These are phyloP conservation scores for Cladosporium velox DNA, from an alignment of 2,329 filamentous ascomycete species.

Conservation along the genomic window DNA sequence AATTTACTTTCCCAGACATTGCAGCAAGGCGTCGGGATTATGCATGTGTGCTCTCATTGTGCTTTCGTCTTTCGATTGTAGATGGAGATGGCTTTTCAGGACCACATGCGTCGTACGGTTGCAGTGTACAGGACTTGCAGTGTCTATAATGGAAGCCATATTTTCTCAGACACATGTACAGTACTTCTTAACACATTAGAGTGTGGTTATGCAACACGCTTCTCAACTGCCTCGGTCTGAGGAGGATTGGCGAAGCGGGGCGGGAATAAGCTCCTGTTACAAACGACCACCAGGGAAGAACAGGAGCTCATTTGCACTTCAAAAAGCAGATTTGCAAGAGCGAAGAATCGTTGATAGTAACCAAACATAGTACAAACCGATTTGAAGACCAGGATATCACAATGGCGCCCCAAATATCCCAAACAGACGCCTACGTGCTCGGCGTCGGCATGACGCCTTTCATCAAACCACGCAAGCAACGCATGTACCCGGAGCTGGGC, in stretches of 20 bases:
- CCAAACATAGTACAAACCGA: not conserved
- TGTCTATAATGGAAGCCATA: not conserved
- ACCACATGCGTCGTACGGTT: not conserved
- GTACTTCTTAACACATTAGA: not conserved
- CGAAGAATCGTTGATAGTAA: not conserved
- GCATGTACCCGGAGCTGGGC: conserved; percentile 91
- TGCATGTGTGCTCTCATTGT: not conserved
- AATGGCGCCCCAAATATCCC: conserved; percentile 9
- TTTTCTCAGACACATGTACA: not conserved
- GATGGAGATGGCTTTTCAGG: not conserved
- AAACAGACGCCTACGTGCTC: conserved; percentile 69
- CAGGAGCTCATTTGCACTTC: not conserved
- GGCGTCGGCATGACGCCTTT: conserved; percentile 99
- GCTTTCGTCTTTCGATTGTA: not conserved
- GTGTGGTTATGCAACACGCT: not conserved
- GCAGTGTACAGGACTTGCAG: not conserved
- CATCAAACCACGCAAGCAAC: conserved; percentile 91
- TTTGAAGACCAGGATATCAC: not conserved
- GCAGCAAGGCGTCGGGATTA: not conserved
- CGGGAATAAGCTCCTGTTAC: not conserved
- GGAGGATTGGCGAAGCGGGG: conserved; percentile 2
- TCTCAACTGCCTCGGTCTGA: not conserved
- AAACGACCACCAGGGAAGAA: not conserved
- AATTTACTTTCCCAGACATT: not conserved
- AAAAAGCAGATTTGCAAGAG: not conserved